phyloP scores from a whole-genome alignment of 345 rosid species.

The Hibiscus trionum region DNA sequence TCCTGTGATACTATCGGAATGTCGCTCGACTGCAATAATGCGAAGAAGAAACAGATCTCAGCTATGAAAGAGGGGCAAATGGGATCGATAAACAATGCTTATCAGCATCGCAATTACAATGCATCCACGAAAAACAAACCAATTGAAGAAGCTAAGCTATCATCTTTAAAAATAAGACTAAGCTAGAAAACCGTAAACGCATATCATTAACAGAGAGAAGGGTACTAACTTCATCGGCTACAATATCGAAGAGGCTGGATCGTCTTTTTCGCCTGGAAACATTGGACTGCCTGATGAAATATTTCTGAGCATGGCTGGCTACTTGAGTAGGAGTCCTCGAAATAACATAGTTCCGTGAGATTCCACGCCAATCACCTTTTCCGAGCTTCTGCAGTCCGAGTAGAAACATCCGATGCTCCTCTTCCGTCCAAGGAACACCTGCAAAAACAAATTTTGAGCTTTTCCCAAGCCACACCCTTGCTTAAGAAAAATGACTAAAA shows the following conservation, averaged over 20 bases:
- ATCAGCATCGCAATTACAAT: not conserved
- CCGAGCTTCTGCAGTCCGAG: slow-evolving; percentile 91
- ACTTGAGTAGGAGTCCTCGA: slow-evolving; percentile 98
- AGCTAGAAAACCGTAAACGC: too few relatives aligned
- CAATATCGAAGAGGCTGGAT: slow-evolving; percentile 94
- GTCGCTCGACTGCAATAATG: slow-evolving; percentile 46
- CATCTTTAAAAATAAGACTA: too few relatives aligned
- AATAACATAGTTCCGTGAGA: slow-evolving; percentile 77
- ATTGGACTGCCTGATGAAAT: slow-evolving; percentile 79
- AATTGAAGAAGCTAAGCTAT: not conserved
- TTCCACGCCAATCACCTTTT: slow-evolving; percentile 99
- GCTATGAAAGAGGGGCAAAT: not conserved
- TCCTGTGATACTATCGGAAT: not conserved
- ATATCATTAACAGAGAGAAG: not conserved
- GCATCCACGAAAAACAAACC: not conserved
- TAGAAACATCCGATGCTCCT: slow-evolving; percentile 92
- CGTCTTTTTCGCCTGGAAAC: slow-evolving; percentile 83
- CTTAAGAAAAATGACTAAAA: not conserved
- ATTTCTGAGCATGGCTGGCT: slow-evolving; percentile 98
- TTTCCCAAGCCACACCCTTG: not conserved
- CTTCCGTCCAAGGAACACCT: slow-evolving; percentile 99
- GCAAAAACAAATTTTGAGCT: not conserved
- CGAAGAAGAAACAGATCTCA: not conserved
- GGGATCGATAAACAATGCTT: not conserved
- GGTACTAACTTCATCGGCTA: slow-evolving; percentile 69